Evolutionary conservation across 768 basidiomycete genomes (phyloP).

Genomic region (Boletus rubroflammeus): DNA sequence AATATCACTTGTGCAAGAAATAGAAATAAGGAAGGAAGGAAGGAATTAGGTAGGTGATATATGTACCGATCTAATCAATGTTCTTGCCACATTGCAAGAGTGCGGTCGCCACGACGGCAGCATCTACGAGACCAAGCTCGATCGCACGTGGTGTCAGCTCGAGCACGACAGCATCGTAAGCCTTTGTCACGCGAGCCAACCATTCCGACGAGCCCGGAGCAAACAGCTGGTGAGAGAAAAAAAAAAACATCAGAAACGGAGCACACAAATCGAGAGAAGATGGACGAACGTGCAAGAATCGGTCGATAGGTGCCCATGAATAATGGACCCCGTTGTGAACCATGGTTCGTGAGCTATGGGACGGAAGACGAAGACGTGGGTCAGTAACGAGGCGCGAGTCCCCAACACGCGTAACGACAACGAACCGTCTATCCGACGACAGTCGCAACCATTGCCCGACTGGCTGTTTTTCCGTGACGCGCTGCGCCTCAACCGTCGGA

Average conservation of each 20-base stretch:
- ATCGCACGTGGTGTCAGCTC: constrained; percentile 57
- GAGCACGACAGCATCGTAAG: constrained; percentile 43
- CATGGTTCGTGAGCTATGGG: constrained; percentile 46
- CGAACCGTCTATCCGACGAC: constrained; percentile 44
- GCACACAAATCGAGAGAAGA: not conserved
- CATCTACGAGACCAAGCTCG: constrained; percentile 51
- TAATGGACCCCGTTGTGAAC: constrained; percentile 47
- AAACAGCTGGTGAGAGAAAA: constrained; percentile 40
- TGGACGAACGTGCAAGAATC: constrained; percentile 39
- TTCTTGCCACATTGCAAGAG: constrained; percentile 60
- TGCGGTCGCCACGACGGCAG: constrained; percentile 47
- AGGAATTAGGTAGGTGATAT: not conserved
- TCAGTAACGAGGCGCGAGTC: not conserved
- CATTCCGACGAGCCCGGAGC: constrained; percentile 37
- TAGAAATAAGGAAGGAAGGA: not conserved
- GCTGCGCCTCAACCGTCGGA: constrained; percentile 51
- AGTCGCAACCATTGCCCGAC: constrained; percentile 54
- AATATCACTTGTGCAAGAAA: not conserved
- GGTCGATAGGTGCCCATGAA: constrained; percentile 53
- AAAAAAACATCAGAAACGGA: not conserved
- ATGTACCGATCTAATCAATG: constrained; percentile 44
- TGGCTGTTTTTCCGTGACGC: constrained; percentile 45
- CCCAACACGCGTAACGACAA: not conserved
- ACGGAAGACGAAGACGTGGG: not conserved
- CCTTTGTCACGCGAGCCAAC: constrained; percentile 49